These are phyloP conservation scores for Mytilinidion resinicola DNA, from an alignment of 495 filamentous ascomycete genomes.

Conservation along the genomic window DNA sequence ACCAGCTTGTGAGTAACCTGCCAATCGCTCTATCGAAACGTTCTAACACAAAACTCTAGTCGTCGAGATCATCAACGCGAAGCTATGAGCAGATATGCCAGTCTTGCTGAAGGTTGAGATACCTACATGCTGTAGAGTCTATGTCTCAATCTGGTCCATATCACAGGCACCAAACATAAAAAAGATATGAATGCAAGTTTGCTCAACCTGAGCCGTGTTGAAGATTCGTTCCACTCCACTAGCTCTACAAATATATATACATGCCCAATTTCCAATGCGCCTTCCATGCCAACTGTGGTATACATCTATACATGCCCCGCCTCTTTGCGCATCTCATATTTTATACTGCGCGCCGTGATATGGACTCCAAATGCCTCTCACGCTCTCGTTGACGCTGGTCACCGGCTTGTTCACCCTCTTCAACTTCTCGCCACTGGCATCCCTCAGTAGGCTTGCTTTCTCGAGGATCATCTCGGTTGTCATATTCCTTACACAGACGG, in stretches of 20 bases:
- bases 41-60: slow-evolving; percentile 39
- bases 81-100: slow-evolving; percentile 22
- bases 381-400: slow-evolving; percentile 79
- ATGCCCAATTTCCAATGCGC: background rate
- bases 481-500: slow-evolving; percentile 83
- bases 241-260: slow-evolving; percentile 3
- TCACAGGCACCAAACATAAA: background rate
- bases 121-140: no score
- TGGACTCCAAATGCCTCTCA: slow-evolving; percentile 90
- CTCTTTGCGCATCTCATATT: slow-evolving; percentile 13
- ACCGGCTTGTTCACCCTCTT: slow-evolving; percentile 76
- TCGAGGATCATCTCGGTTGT: slow-evolving; percentile 70
- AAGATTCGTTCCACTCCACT: background rate
- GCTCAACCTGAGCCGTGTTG: background rate
- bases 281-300: slow-evolving; percentile 5
- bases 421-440: slow-evolving; percentile 81
- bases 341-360: slow-evolving; percentile 59
- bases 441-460: slow-evolving; percentile 72
- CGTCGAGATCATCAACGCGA: slow-evolving; percentile 62
- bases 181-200: background rate
- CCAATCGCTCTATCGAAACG: background rate
- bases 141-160: no score
- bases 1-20: slow-evolving; percentile 74
- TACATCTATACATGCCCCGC: background rate
- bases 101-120: no score